phyloP scores from a whole-genome alignment of 176 grass and related monocot species.

The sorghum (Sorghum bicolor) region Sorghum_bicolor_NCBIv3 NC_012875.2:38729001-38729500 shows the following conservation, averaged over 20 bases:
- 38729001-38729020: not conserved
- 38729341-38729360: not conserved
- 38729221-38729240: slow-evolving; percentile 48
- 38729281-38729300: not conserved
- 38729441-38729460: not conserved
- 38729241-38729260: slow-evolving; percentile 40
- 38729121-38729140: not conserved
- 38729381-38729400: not conserved
- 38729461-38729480: not conserved
- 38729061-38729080: not conserved
- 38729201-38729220: slow-evolving; percentile 52
- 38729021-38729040: not conserved
- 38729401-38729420: not conserved
- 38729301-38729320: not conserved
- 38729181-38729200: slow-evolving; percentile 55
- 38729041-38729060: not conserved
- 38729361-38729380: not conserved
- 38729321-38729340: not conserved
- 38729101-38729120: not conserved
- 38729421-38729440: not conserved
- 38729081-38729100: not conserved
- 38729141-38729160: not conserved
- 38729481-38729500: not conserved
- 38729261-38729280: slow-evolving; percentile 38
- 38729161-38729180: slow-evolving; percentile 3